A percentile compares a stretch with the other conserved stretches of the same genome.
These are phyloP conservation scores for Pichia sp. DNA, from an alignment of 1,139 yeast species.

Conservation along the genomic window DNA sequence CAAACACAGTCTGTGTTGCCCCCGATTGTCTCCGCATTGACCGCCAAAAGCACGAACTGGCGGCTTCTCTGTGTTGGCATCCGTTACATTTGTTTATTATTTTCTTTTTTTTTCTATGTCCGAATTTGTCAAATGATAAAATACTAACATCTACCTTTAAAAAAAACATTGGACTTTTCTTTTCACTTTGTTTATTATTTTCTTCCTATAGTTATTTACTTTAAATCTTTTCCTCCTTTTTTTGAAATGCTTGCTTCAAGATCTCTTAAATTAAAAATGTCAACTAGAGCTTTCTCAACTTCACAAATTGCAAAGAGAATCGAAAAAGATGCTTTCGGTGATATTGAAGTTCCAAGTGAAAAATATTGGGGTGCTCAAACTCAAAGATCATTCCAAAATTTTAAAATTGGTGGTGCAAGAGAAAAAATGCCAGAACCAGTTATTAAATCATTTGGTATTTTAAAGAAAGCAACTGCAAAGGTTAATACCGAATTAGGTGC, in stretches of 20 bases:
- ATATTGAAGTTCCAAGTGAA: slow-evolving; percentile 77
- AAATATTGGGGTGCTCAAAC: slow-evolving; percentile 99
- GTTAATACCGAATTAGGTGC: slow-evolving; percentile 80
- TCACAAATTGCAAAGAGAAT: slow-evolving; percentile 41
- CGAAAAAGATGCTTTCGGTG: slow-evolving; percentile 96
- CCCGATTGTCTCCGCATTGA: too few species aligned
- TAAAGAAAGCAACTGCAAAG: slow-evolving; percentile 92
- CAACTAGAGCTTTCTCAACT: slow-evolving; percentile 28
- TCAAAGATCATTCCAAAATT: slow-evolving; percentile 86
- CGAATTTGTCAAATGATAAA: too few species aligned
- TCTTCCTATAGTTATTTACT: not conserved
- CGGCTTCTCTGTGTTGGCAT: too few species aligned
- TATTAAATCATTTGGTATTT: slow-evolving; percentile 84
- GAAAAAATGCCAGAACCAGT: slow-evolving; percentile 91
- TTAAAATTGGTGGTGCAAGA: slow-evolving; percentile 89
- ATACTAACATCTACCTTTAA: too few species aligned
- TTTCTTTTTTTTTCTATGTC: too few species aligned
- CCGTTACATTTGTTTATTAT: too few species aligned
- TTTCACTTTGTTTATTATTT: too few species aligned
- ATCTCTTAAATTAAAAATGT: slow-evolving; percentile 11
- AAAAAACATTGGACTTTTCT: not conserved
- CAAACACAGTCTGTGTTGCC: too few species aligned
- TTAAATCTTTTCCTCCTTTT: not conserved
- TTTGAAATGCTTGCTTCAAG: slow-evolving; percentile 19
- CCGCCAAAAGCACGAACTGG: too few species aligned